These are phyloP conservation scores for Termitomyces titanicus DNA, from an alignment of 768 basidiomycete species.

Conservation along the genomic window DNA sequence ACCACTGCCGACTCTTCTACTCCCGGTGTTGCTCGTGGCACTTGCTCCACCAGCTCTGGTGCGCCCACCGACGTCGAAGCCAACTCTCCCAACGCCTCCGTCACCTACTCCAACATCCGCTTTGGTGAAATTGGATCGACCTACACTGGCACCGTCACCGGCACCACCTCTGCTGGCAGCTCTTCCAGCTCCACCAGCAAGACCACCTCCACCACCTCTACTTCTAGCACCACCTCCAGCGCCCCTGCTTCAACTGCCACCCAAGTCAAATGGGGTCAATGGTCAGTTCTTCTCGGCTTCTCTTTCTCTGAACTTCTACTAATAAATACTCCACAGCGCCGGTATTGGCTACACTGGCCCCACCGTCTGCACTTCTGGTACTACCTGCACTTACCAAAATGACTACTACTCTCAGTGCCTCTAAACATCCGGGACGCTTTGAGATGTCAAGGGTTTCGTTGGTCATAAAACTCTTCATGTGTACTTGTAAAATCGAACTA, in stretches of 20 bases:
- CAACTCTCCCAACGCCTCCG: conserved; percentile 19
- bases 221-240: neutral
- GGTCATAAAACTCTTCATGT: neutral
- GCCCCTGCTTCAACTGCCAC: neutral
- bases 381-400: conserved; percentile 3
- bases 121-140: conserved; percentile 8
- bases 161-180: conserved; percentile 1
- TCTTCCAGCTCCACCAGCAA: neutral
- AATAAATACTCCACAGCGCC: neutral
- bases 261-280: conserved; percentile 3
- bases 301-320: neutral
- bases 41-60: conserved; percentile 36
- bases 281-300: neutral
- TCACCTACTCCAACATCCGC: conserved; percentile 33
- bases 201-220: neutral
- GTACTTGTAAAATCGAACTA: neutral
- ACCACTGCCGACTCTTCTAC: conserved; percentile 12
- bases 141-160: conserved; percentile 1
- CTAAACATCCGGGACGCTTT: neutral
- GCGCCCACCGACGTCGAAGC: conserved; percentile 32
- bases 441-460: neutral
- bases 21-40: conserved; percentile 27
- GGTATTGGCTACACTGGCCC: conserved; percentile 4
- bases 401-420: conserved; percentile 3
- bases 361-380: conserved; percentile 1